Conservation (phyloP, 164 flowering plant genomes). For the Stephania yunnanensis region DNA sequence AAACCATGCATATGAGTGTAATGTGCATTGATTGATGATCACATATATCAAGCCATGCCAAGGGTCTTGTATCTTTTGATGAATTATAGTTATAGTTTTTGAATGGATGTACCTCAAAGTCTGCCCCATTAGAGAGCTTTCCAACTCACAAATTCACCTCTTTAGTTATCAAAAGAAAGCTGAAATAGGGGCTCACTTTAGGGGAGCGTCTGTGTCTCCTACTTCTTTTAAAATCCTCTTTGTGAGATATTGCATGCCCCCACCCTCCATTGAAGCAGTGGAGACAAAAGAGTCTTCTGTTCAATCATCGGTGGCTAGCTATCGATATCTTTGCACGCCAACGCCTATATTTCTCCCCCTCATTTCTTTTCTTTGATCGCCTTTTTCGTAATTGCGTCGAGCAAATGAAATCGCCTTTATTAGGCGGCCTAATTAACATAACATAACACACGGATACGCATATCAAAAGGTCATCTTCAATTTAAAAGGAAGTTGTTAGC, state of each 20-base stretch:
- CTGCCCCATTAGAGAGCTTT: conserved; percentile 15
- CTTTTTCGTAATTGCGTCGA: not conserved
- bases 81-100: not conserved
- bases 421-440: not conserved
- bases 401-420: not conserved
- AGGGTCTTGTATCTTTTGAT: no score
- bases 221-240: conserved; percentile 10
- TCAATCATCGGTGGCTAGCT: conserved; percentile 31
- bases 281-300: conserved; percentile 48
- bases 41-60: no score
- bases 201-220: conserved; percentile 34
- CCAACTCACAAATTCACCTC: conserved; percentile 24
- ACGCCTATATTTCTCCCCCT: not conserved
- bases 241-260: conserved; percentile 9
- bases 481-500: not conserved
- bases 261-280: conserved; percentile 25
- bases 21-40: not conserved
- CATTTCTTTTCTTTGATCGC: not conserved
- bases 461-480: not conserved
- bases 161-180: conserved; percentile 29
- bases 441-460: not conserved
- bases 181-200: conserved; percentile 13
- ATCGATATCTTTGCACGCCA: not conserved
- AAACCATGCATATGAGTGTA: not conserved
- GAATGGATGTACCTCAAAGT: conserved; percentile 1